A percentile compares a stretch with the other conserved stretches of the same genome.
phyloP scores from a whole-genome alignment of 768 basidiomycete genomes.

The Macrolepiota albuminosa region DNA sequence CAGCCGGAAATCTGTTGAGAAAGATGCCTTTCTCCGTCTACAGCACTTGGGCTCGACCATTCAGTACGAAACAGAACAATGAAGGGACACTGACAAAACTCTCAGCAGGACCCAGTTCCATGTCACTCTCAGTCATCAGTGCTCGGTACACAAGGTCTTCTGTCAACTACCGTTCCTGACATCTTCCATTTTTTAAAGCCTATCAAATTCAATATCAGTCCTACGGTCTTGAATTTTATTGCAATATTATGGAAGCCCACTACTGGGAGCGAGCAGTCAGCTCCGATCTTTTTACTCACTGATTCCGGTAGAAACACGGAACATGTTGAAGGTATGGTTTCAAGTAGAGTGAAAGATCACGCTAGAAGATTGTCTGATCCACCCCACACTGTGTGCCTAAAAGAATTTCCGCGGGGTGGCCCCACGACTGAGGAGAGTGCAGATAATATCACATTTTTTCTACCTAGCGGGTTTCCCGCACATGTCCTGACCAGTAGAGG shows the following conservation, averaged over 20 bases:
- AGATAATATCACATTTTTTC: too few relatives aligned
- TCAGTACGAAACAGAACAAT: slow-evolving; percentile 17
- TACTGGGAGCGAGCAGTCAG: neutral
- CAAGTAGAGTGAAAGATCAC: slow-evolving; percentile 23
- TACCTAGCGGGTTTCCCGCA: too few relatives aligned
- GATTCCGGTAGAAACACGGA: slow-evolving; percentile 20
- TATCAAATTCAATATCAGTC: slow-evolving; percentile 28
- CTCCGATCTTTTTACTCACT: slow-evolving; percentile 27
- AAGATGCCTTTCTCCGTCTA: slow-evolving; percentile 25
- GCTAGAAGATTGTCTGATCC: slow-evolving; percentile 1
- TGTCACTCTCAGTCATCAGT: slow-evolving; percentile 24
- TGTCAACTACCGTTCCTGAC: neutral
- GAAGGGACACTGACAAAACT: neutral
- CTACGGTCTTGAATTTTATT: slow-evolving; percentile 24
- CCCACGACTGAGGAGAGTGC: too few relatives aligned
- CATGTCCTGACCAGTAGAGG: too few relatives aligned
- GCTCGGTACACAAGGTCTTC: slow-evolving; percentile 24
- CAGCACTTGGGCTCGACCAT: slow-evolving; percentile 28
- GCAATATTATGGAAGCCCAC: slow-evolving; percentile 25
- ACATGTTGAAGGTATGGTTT: slow-evolving; percentile 17
- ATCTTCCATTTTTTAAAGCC: slow-evolving; percentile 22
- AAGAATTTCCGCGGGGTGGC: too few relatives aligned
- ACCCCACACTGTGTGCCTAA: too few relatives aligned
- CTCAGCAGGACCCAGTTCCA: slow-evolving; percentile 19
- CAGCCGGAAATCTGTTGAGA: slow-evolving; percentile 4